Percentiles rank a stretch among this genome's conserved stretches.
phyloP scores from a whole-genome alignment of 768 basidiomycete species.

The Astraeus odoratus region DNA sequence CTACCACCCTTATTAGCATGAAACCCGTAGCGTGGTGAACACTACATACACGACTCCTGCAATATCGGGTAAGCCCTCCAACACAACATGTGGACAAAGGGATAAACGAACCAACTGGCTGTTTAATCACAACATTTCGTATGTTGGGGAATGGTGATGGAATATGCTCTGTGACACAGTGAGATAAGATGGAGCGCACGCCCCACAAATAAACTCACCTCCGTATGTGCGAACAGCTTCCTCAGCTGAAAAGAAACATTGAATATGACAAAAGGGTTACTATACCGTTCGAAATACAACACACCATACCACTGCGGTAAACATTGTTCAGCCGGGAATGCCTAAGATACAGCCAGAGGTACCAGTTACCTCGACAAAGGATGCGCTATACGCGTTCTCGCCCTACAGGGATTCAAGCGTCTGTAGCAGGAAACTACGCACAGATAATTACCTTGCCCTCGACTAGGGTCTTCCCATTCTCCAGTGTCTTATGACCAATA shows the following conservation, averaged over 20 bases:
- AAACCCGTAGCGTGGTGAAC: neutral
- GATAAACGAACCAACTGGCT: slow-evolving; percentile 67
- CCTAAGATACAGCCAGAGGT: slow-evolving; percentile 1
- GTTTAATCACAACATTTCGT: slow-evolving; percentile 88
- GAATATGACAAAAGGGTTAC: neutral
- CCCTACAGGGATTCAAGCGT: slow-evolving; percentile 35
- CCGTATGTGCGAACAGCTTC: slow-evolving; percentile 93
- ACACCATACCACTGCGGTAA: slow-evolving; percentile 71
- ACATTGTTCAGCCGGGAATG: neutral
- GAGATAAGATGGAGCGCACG: neutral
- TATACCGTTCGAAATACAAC: slow-evolving; percentile 9
- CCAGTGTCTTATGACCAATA: slow-evolving; percentile 57
- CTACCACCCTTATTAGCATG: slow-evolving; percentile 30
- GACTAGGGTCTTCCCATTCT: slow-evolving; percentile 88
- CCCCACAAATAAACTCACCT: slow-evolving; percentile 35
- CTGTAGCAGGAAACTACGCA: neutral
- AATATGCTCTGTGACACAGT: slow-evolving; percentile 58
- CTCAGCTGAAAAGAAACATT: slow-evolving; percentile 46
- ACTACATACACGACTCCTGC: slow-evolving; percentile 42
- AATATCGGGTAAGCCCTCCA: slow-evolving; percentile 1
- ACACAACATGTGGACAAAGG: slow-evolving; percentile 32
- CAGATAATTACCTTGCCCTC: slow-evolving; percentile 61
- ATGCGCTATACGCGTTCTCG: slow-evolving; percentile 81
- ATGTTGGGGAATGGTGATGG: slow-evolving; percentile 64
- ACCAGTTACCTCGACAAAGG: slow-evolving; percentile 68